Evolutionary conservation across 805 yeast genomes (phyloP), one percentile per base, ranked within the genome.

Genomic region (Lipomyces yamadae): DNA sequence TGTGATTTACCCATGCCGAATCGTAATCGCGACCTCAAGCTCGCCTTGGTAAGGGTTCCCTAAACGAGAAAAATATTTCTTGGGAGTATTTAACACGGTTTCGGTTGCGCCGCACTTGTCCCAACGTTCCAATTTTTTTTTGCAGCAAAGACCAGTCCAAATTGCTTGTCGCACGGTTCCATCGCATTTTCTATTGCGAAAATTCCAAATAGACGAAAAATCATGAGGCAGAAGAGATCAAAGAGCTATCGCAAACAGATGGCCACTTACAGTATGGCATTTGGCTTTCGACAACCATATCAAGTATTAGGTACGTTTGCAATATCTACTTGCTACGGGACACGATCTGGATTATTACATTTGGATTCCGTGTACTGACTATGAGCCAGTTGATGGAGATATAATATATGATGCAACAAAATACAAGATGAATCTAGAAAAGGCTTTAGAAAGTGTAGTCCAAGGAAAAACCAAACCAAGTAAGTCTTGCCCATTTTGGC

Each of bases 181-280:
- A 5, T 5, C 18, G 48, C n/a, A 34, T 33, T 24, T 6, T 5
- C 24, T 4, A 29, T 39, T 37, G 24, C 24, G 24, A 24, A 24
- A 24, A 24, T 13, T 33, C 13, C 48, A 13, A 18, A 59, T 30
- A 33, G n/a, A 18, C 15, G 7, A 37, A 4, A 13, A 60, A 77
- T 67, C 42, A 94, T 94, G 99, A 92, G 96, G 83, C 97, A 94
- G 80, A 94, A 93, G 79, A 85, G 99, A 79, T 97, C 98, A 62
- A 94, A 94, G 78, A 83, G 95, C 0, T 95, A 95, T 79, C 88
- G 94, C 77, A 94, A 94, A 82, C 97, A 91, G 77, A 89, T 95
- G 90, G 86, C 88, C 72, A 88, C 91, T 63, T 89, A 92, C 73
- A 84, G 85, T 72, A 90, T 92, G 76, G 84, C 96, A 5, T 95